Evolutionary conservation across 2,329 filamentous ascomycete species (phyloP), one percentile per base, ranked within the genome.

Genomic region (Pseudocercospora ulei): DNA sequence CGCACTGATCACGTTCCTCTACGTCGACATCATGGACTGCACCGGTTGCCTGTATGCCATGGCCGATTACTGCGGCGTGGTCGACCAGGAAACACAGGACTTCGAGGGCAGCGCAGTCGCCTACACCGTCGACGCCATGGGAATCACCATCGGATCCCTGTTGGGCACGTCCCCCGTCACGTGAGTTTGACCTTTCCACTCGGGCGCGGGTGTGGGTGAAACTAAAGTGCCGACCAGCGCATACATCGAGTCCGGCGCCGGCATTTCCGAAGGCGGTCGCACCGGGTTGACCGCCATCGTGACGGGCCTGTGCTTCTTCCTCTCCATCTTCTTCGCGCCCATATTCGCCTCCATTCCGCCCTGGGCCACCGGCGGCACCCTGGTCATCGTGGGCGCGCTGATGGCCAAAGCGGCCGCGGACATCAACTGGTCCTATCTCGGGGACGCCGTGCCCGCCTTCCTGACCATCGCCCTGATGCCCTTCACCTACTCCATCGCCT

Each of bases 1-100:
- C 34, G 85, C 85, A 0, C 76, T 92, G 48, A 78, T 92, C 60
- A 92, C 85, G 2, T 92, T 93, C 65, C 70, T 92, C 13, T 92
- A 93, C 55, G 84, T 92, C 49, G 85, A 93, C 55, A 88, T 93
- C 45, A 74, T 93, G 28, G 85, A 92, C 61, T 79, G 76, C 49
- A 93, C 85, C 0, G 85, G 83, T 52, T 92, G 84, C 1, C 66
- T 92, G 43, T 93, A 92, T 65, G 82, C 82, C 12, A 92, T 93
- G 84, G 85, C 85, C 11, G 78, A 80, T 18, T 90, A 88, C 61
- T 80, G 79, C 49, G 76, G 82, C 28, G 75, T 82, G 39, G 79
- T 92, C 56, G 82, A 93, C 51, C 80, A 83, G 51, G 72, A 76
- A 35, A 90, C 84, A 0, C 80, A 86, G 56, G 85, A 93, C 57